Evolutionary conservation across 768 basidiomycete genomes (phyloP).

Genomic region (Lactarius tabidus): DNA sequence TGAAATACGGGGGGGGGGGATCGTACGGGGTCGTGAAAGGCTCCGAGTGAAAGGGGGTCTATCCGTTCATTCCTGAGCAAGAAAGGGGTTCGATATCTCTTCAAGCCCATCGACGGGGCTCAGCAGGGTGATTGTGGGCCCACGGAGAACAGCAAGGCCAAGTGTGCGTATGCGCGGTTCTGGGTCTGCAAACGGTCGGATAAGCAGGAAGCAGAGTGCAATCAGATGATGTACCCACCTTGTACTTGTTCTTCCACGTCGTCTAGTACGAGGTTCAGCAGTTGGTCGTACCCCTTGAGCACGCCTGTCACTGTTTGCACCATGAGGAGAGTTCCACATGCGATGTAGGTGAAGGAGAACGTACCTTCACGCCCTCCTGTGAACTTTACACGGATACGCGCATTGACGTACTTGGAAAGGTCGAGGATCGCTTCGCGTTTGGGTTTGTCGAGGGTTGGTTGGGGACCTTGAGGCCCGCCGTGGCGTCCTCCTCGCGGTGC

Average conservation of each 20-base stretch:
- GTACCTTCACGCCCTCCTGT: constrained; percentile 95
- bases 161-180: constrained; percentile 61
- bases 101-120: constrained; percentile 95
- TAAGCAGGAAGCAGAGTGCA: neutral
- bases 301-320: constrained; percentile 75
- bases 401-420: constrained; percentile 89
- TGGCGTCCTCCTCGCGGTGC: constrained; percentile 42
- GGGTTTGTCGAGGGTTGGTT: constrained; percentile 63
- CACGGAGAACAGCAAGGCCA: constrained; percentile 86
- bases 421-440: constrained; percentile 94
- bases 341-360: constrained; percentile 8
- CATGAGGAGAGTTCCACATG: constrained; percentile 12
- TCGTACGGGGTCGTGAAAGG: too few species aligned
- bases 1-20: neutral
- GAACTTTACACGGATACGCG: constrained; percentile 92
- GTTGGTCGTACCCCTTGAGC: constrained; percentile 93
- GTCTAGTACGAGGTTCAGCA: constrained; percentile 95
- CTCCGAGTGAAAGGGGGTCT: neutral
- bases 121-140: constrained; percentile 90
- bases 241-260: constrained; percentile 83
- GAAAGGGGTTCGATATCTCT: constrained; percentile 89
- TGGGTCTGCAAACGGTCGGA: constrained; percentile 45
- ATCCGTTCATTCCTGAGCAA: constrained; percentile 55
- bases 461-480: constrained; percentile 44
- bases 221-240: constrained; percentile 39